Evolutionary conservation across 192 early-diverging fungal genomes (phyloP).

Genomic region (Coemansia asiatica): DNA sequence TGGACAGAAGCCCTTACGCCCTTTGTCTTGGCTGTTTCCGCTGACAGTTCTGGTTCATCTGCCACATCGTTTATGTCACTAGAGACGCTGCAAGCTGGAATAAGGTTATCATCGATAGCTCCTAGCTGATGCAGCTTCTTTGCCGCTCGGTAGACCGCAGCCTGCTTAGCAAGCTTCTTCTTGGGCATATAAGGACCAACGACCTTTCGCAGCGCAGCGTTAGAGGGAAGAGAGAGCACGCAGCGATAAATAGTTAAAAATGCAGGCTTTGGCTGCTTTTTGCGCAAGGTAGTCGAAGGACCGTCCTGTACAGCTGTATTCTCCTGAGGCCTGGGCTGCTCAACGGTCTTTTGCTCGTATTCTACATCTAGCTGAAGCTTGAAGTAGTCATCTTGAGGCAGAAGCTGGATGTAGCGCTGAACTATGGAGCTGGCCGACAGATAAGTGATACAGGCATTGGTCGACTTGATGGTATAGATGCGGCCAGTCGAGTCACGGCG

Average conservation of each 20-base stretch:
- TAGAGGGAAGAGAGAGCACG: slow-evolving; percentile 60
- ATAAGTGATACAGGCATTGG: slow-evolving; percentile 71
- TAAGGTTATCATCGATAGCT: slow-evolving; percentile 73
- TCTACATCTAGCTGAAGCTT: slow-evolving; percentile 59
- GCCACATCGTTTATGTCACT: background rate
- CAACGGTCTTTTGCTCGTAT: slow-evolving; percentile 15
- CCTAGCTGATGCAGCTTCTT: slow-evolving; percentile 66
- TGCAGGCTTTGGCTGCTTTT: slow-evolving; percentile 14
- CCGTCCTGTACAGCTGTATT: background rate
- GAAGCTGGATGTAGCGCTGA: slow-evolving; percentile 68
- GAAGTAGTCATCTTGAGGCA: slow-evolving; percentile 67
- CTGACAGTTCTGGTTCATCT: slow-evolving; percentile 7
- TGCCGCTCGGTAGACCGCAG: slow-evolving; percentile 69
- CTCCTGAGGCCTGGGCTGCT: background rate
- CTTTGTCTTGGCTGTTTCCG: background rate
- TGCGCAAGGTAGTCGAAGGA: background rate
- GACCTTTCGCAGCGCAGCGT: slow-evolving; percentile 60
- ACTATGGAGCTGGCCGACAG: slow-evolving; percentile 66
- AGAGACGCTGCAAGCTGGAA: slow-evolving; percentile 52
- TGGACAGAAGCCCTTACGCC: background rate
- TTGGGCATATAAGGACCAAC: slow-evolving; percentile 57
- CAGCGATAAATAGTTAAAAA: slow-evolving; percentile 42
- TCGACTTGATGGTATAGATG: slow-evolving; percentile 61
- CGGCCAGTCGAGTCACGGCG: slow-evolving; percentile 43
- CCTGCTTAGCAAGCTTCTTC: slow-evolving; percentile 66